Conservation (phyloP, 345 rosid genomes). For the Limnanthes douglasii region DNA sequence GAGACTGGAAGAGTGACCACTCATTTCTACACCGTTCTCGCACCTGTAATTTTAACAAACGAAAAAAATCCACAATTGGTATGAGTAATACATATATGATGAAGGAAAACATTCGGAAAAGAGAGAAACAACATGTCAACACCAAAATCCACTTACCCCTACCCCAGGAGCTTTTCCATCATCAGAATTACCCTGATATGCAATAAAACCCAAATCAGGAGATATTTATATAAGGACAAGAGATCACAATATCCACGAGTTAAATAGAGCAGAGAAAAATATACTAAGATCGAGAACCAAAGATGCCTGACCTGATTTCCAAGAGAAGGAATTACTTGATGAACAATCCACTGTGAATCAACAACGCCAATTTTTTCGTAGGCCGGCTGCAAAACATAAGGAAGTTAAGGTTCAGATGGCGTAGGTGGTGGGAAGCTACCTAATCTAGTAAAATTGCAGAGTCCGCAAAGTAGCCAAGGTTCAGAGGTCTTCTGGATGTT, state of each 20-base stretch:
- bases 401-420: not conserved
- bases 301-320: constrained; percentile 51
- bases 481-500: not conserved
- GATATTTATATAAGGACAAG: not conserved
- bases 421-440: not conserved
- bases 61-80: not conserved
- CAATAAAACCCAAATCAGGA: not conserved
- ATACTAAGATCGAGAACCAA: not conserved
- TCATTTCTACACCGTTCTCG: constrained; percentile 67
- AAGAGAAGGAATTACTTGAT: constrained; percentile 85
- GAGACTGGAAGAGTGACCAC: constrained; percentile 70
- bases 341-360: constrained; percentile 96
- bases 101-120: not conserved
- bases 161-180: constrained; percentile 74
- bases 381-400: constrained; percentile 48
- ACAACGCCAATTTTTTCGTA: constrained; percentile 93
- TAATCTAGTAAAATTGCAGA: not conserved
- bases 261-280: too few species aligned
- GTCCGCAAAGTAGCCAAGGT: too few species aligned
- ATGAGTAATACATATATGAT: too few species aligned
- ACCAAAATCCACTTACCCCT: constrained; percentile 40
- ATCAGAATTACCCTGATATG: constrained; percentile 48
- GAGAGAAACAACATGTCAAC: not conserved
- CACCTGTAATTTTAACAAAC: constrained; percentile 29
- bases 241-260: too few species aligned